Base-by-base conservation (phyloP, 495 filamentous ascomycete genomes). In the Tuber indicum region DNA sequence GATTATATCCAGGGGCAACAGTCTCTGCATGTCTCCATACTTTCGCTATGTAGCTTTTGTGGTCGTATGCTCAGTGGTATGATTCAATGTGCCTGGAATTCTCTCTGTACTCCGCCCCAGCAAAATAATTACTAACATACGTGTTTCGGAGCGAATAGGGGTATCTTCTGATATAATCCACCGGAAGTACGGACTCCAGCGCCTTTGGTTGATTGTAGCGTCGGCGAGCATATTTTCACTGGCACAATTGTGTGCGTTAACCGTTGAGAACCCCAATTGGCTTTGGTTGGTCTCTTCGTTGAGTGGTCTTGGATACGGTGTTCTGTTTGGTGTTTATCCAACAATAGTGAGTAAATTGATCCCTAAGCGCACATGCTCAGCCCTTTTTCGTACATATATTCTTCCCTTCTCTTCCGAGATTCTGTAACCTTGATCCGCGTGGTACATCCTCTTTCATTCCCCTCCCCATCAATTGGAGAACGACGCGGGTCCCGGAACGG, bases 251-350 rank as follows among this genome's bases (percentile, higher is more conserved):
- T 91, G 88, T 76, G 96, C 93, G 8, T 85, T 94, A 49, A 88
- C 86, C n/a, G 90, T 98, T 79, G 87, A 88, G 77, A 94, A 96
- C 84, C 96, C 96, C 0, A 88, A 95, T 82, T 85, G 88, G 46
- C 90, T 98, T 5, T 90, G 88, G 77, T 84, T 92, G 58, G 91
- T 98, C 45, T 97, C 94, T 1, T 88, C 88, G 2, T 87, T 97
- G 66, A 97, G 92, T 8, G 96, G 96, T 19, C 86, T 98, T 10
- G 96, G 90, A 8, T 99, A 99, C 85, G 96, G 96, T 0, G 93
- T 97, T 81, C 87, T 98, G 3, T 98, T 98, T 82, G 96, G 96
- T 80, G 94, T 97, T 74, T 97, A 92, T 85, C 96, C 96, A 14
- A 92, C 96, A 1, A 89, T 99, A 72, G 91, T 94, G 5, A 92